Evolutionary conservation across 768 basidiomycete species (phyloP).

Genomic region (Boletus pseudo-olivaceus): DNA sequence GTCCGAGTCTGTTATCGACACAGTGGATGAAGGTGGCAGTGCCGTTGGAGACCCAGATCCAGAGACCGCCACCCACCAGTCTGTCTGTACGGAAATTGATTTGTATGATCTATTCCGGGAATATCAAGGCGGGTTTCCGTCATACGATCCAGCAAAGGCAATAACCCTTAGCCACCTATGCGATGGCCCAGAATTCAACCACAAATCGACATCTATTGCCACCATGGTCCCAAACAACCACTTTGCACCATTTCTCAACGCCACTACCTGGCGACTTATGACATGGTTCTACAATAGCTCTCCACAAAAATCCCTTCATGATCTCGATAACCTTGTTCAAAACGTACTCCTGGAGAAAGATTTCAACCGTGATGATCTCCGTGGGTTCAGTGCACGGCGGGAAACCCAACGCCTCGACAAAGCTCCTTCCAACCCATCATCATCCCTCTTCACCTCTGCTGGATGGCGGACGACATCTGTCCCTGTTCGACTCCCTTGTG

Average conservation of each 20-base stretch:
- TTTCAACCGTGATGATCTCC: background rate
- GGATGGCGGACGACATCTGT: background rate
- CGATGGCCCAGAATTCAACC: no score
- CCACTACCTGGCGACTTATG: background rate
- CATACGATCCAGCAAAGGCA: background rate
- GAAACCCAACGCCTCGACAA: background rate
- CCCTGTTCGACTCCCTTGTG: background rate
- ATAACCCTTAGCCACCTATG: background rate
- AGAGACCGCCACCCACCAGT: no score
- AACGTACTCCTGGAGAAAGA: background rate
- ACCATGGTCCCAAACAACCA: no score
- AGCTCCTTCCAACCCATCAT: background rate
- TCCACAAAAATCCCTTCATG: background rate
- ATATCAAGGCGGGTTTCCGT: background rate
- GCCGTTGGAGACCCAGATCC: no score
- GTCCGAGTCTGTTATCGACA: no score
- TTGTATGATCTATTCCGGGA: background rate
- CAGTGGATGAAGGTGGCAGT: no score
- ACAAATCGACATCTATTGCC: no score
- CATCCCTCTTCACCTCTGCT: background rate
- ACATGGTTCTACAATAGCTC: no score
- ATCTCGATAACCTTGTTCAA: background rate
- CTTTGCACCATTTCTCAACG: no score
- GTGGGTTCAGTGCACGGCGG: background rate
- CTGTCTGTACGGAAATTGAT: background rate